These are phyloP conservation scores for Sordariomycetes sp. DNA, from an alignment of 2,329 filamentous ascomycete species.

Conservation along the genomic window DNA sequence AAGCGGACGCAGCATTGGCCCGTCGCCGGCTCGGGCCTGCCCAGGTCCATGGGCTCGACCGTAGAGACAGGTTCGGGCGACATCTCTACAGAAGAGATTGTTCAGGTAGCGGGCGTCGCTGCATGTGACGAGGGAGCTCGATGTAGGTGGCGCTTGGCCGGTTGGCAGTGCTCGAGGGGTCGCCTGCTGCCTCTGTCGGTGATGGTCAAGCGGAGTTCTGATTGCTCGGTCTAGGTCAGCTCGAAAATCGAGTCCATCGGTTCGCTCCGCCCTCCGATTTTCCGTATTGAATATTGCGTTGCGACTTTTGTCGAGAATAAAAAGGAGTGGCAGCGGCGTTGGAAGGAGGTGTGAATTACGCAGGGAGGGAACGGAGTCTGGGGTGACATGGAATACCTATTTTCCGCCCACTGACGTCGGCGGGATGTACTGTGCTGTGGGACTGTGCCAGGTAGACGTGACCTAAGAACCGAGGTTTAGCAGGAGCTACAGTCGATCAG, in stretches of 20 bases:
- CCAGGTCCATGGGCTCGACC: neutral
- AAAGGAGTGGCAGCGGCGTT: neutral
- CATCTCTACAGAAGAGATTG: slow-evolving; percentile 3
- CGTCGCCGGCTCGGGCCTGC: neutral
- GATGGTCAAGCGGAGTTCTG: neutral
- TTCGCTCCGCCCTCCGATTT: neutral
- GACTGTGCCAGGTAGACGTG: neutral
- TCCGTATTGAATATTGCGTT: neutral
- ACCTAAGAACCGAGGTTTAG: neutral
- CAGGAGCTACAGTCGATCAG: neutral
- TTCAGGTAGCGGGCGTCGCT: neutral
- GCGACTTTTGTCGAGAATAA: neutral
- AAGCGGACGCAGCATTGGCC: slow-evolving; percentile 1
- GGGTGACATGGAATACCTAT: neutral
- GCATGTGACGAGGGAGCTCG: neutral
- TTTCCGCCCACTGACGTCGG: neutral
- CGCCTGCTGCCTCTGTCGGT: neutral
- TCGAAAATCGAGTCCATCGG: slow-evolving; percentile 1
- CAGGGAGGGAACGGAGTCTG: neutral
- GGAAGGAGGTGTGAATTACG: neutral
- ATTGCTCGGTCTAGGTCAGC: neutral
- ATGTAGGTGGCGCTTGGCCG: neutral
- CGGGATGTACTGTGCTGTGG: neutral
- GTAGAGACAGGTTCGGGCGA: slow-evolving; percentile 1
- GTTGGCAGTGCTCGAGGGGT: neutral